Evolutionary conservation across 2,329 filamentous ascomycete genomes (phyloP).

Genomic region (Sphaerulina musiva): DNA sequence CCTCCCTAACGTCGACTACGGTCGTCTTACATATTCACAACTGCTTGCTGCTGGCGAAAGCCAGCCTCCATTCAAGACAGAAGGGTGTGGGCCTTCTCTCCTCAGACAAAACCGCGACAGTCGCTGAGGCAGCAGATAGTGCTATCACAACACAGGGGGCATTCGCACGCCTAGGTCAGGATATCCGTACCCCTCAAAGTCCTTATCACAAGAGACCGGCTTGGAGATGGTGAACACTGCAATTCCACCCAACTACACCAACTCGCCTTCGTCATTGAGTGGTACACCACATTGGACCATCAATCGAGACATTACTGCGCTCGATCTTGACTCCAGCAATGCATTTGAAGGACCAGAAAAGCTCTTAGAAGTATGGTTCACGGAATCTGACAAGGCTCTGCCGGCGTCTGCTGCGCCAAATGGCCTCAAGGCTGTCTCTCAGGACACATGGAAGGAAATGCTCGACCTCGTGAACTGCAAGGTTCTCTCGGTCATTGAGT

Average conservation of each 20-base stretch:
- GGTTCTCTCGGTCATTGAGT: conserved; percentile 87
- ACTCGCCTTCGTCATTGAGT: conserved; percentile 64
- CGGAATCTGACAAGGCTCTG: conserved; percentile 66
- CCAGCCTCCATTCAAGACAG: conserved; percentile 61
- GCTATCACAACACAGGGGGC: conserved; percentile 45
- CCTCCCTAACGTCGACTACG: conserved; percentile 81
- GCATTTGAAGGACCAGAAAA: conserved; percentile 98
- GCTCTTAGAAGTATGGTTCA: conserved; percentile 97
- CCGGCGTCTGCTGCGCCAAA: conserved; percentile 62
- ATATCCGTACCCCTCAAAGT: background rate
- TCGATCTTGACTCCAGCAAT: conserved; percentile 89
- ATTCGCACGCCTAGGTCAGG: background rate
- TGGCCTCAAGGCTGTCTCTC: conserved; percentile 78
- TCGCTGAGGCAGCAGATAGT: conserved; percentile 97
- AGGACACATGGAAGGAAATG: conserved; percentile 91
- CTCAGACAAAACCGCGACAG: conserved; percentile 76
- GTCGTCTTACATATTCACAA: conserved; percentile 48
- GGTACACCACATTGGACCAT: conserved; percentile 88
- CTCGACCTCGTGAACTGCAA: conserved; percentile 98
- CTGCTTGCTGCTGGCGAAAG: conserved; percentile 73
- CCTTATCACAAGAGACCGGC: conserved; percentile 6
- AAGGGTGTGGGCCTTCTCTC: conserved; percentile 85
- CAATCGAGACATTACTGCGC: conserved; percentile 80
- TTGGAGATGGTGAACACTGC: conserved; percentile 77
- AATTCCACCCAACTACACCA: conserved; percentile 73